Base-by-base conservation (phyloP, 345 rosid species). In the Eucalyptus dawsonii region DNA sequence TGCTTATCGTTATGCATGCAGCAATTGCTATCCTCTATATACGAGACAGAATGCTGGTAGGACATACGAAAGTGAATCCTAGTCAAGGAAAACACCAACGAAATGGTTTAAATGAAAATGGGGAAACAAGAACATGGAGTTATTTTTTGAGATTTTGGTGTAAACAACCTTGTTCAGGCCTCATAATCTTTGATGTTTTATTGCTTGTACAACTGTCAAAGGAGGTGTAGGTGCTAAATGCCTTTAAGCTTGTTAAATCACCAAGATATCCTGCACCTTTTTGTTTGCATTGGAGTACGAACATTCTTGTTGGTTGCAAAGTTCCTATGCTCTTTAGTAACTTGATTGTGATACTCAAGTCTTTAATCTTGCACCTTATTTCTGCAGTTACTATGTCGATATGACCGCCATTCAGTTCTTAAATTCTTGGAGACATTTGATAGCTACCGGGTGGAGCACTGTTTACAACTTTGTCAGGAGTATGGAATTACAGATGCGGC, bases 391-490 rank as follows among this genome's bases (percentile, higher is more conserved):
- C 89, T 96, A 83, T 98, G 99, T 92, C 96, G 93, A 93, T 97
- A 94, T 89, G 99, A 97, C 90, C 94, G 94, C 56, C 90, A 93
- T 92, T 96, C 99, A 42, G 99, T 98, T 87, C 96, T 98, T 92
- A 95, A 92, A 91, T 97, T 98, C 93, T 91, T 97, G 91, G 99
- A 97, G 93, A 96, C 99, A 91, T 98, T 97, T 93, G 99, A 98
- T 89, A 95, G 97, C 96, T 98, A 98, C 91, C 95, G 99, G 89
- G 99, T 97, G 81, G 99, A 98, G 92, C 95, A 96, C 91, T 98
- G 99, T 92, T 92, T 97, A 90, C 97, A 96, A 90, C 95, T 97
- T 87, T 98, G 99, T 93, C 99, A 97, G 91, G 94, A 94, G 88
- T 94, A 97, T 94, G 96, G 96, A 89, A 95, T 98, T 90, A 90